Percentiles rank a stretch among this genome's conserved stretches.
These are phyloP conservation scores for Ogataea thermomethanolica DNA, from an alignment of 805 yeast species.

Conservation along the genomic window DNA sequence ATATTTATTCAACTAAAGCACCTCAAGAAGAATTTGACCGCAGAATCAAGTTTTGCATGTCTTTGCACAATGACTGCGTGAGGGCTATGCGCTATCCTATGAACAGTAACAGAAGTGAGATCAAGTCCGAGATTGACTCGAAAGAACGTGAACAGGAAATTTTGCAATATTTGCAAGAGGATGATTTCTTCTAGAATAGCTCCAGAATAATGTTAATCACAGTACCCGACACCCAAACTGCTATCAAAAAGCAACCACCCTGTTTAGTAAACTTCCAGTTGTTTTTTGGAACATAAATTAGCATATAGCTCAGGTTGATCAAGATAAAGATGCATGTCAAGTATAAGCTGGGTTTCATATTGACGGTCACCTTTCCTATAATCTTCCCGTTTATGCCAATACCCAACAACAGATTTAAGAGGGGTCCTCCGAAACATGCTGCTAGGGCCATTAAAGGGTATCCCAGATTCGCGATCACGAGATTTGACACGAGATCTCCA, in stretches of 20 bases:
- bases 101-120: constrained; percentile 47
- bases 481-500: constrained; percentile 84
- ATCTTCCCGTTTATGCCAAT: constrained; percentile 72
- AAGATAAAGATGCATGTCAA: constrained; percentile 42
- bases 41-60: constrained; percentile 88
- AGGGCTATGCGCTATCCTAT: constrained; percentile 92
- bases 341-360: constrained; percentile 37
- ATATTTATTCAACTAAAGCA: constrained; percentile 79
- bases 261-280: constrained; percentile 39
- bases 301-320: constrained; percentile 35
- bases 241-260: constrained; percentile 39
- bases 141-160: constrained; percentile 51
- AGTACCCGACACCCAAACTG: constrained; percentile 42
- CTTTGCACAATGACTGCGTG: constrained; percentile 86
- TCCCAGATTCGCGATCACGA: constrained; percentile 77
- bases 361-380: constrained; percentile 31
- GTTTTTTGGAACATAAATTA: constrained; percentile 38
- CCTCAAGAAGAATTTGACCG: constrained; percentile 90
- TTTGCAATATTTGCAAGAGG: constrained; percentile 42
- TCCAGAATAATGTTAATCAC: constrained; percentile 29
- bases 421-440: constrained; percentile 93
- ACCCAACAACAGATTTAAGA: constrained; percentile 73
- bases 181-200: constrained; percentile 37
- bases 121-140: constrained; percentile 50
- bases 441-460: constrained; percentile 89